Percentiles rank a stretch among this genome's conserved stretches.
Conservation (phyloP, 208 protist species). For the Leishmania turanica region DNA sequence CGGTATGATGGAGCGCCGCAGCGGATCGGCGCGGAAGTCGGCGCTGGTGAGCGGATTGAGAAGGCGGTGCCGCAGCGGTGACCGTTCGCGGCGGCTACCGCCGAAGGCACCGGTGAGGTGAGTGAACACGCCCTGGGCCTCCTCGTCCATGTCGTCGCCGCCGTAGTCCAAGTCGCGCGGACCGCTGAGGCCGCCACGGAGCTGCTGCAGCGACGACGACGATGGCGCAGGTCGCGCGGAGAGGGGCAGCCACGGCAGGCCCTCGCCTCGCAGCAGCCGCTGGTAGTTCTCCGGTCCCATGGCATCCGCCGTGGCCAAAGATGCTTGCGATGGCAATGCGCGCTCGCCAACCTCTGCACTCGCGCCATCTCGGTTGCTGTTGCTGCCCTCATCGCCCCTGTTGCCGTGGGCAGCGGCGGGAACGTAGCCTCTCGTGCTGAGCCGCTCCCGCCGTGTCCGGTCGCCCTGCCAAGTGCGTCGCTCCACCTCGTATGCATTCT, state of each 20-base stretch:
- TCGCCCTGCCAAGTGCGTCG: background rate
- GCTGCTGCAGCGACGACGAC: background rate
- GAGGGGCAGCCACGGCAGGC: constrained; percentile 1
- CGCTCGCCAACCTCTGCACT: background rate
- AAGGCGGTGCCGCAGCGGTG: constrained; percentile 21
- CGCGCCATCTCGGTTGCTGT: background rate
- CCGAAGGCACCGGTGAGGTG: constrained; percentile 5
- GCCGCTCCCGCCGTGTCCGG: constrained; percentile 13
- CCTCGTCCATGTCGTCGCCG: background rate
- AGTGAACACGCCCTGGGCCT: background rate
- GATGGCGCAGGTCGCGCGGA: background rate
- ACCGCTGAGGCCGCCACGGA: constrained; percentile 1
- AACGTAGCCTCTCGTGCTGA: constrained; percentile 4
- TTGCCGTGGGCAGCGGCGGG: background rate
- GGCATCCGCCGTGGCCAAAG: background rate
- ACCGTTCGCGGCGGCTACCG: constrained; percentile 3
- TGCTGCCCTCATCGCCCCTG: background rate
- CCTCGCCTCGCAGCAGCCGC: constrained; percentile 4
- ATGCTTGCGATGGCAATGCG: background rate
- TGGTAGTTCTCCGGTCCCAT: constrained; percentile 1
- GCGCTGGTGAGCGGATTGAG: constrained; percentile 16
- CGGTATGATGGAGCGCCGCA: constrained; percentile 30
- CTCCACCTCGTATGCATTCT: background rate
- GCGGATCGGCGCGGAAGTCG: constrained; percentile 12
- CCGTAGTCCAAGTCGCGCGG: background rate